phyloP scores from a whole-genome alignment of 805 yeast species.

The Clavispora santaluciae region DNA sequence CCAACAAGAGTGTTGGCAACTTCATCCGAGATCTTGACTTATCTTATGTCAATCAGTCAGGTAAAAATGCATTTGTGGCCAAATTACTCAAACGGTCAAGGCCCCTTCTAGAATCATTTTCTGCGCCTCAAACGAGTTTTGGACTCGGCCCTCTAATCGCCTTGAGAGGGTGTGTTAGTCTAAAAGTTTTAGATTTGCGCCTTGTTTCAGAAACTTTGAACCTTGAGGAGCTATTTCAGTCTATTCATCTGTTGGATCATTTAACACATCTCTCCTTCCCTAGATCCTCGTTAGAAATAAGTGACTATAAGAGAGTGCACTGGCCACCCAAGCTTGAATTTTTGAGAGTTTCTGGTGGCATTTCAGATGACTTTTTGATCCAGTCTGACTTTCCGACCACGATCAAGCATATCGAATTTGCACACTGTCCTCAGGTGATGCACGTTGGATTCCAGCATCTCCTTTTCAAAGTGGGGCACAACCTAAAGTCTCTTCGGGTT shows the following conservation, averaged over 20 bases:
- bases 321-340: slow-evolving; percentile 83
- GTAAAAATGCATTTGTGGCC: slow-evolving; percentile 87
- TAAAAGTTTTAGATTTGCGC: slow-evolving; percentile 69
- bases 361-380: slow-evolving; percentile 72
- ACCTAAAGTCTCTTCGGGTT: slow-evolving; percentile 58
- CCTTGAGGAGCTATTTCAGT: slow-evolving; percentile 68
- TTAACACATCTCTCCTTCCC: slow-evolving; percentile 83
- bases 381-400: slow-evolving; percentile 69
- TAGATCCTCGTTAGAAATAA: slow-evolving; percentile 73
- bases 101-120: slow-evolving; percentile 55
- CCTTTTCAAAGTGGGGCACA: slow-evolving; percentile 59
- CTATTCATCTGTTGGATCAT: slow-evolving; percentile 57
- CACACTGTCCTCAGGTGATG: slow-evolving; percentile 79
- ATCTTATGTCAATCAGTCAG: slow-evolving; percentile 78
- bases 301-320: slow-evolving; percentile 42
- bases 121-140: slow-evolving; percentile 93
- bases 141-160: slow-evolving; percentile 88
- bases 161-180: slow-evolving; percentile 60
- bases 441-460: slow-evolving; percentile 62
- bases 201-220: slow-evolving; percentile 89
- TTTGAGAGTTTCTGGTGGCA: slow-evolving; percentile 82
- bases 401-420: slow-evolving; percentile 66
- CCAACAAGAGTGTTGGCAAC: slow-evolving; percentile 49
- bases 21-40: slow-evolving; percentile 66
- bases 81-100: slow-evolving; percentile 76